Base-by-base conservation (phyloP, 2,329 filamentous ascomycete genomes). In the Epichloe coenophiala region DNA sequence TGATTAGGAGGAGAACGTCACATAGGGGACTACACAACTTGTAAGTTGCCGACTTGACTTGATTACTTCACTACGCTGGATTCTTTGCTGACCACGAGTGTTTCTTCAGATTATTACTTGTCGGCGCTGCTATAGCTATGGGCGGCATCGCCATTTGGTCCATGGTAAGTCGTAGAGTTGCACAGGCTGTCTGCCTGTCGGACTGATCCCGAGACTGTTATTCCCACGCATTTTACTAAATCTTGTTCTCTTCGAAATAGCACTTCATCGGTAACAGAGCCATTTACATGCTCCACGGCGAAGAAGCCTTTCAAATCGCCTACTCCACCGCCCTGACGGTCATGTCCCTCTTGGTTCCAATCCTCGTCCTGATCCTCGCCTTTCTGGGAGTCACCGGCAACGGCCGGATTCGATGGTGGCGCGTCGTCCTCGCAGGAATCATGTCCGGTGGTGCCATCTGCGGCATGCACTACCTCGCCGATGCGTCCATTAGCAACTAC, bases 381-480 rank as follows among this genome's bases (percentile, higher is more conserved):
- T 90, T 94, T 60, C 76, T 83, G 52, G 74, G 81, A 36, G 80
- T 84, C 47, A 86, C 78, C 15, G 72, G 74, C 27, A 75, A 74
- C 57, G 76, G 77, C 53, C 70, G 63, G 31, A 71, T 82, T 12
- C 74, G 72, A 27, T 76, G 76, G 65, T 66, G 74, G 63, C 76
- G 80, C 19, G 73, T 85, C 13, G 60, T 73, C 4, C 60, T 79
- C 5, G 83, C 84, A 9, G 86, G 87, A 3, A 61, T 78, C 1
- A 71, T 89, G 40, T 83, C 84, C 1, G 88, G 88, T 15, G 72
- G 80, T 2, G 82, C 86, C 35, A 83, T 91, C 47, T 87, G 83
- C 52, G 84, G 83, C 38, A 91, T 93, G 87, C 86, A 93, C 64
- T 93, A 91, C 60, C 71, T 91, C 17, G 86, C 86, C 17, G 88